Percentiles rank a stretch among this genome's conserved stretches.
These are phyloP conservation scores for Yarrowia deformans DNA, from an alignment of 805 yeast genomes.

Conservation along the genomic window DNA sequence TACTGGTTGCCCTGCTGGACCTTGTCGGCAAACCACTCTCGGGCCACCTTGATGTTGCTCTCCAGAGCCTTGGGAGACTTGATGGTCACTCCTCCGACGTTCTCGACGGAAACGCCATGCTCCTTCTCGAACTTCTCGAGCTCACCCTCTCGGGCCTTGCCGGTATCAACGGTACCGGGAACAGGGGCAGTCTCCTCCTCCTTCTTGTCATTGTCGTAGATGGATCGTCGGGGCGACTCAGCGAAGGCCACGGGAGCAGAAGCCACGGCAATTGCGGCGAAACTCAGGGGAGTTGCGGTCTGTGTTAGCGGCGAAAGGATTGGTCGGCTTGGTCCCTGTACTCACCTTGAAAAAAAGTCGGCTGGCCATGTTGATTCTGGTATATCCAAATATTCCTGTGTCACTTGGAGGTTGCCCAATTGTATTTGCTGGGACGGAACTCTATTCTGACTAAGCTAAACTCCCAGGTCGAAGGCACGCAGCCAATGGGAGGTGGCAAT, in stretches of 20 bases:
- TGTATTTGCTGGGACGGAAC: slow-evolving; percentile 24
- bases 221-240: slow-evolving; percentile 41
- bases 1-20: slow-evolving; percentile 52
- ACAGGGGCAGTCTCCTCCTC: slow-evolving; percentile 43
- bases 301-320: slow-evolving; percentile 5
- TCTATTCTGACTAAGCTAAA: slow-evolving; percentile 19
- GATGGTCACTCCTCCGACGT: slow-evolving; percentile 64
- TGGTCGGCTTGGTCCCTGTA: neutral
- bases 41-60: slow-evolving; percentile 55
- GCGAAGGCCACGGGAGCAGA: slow-evolving; percentile 38
- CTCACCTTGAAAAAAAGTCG: slow-evolving; percentile 39
- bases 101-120: slow-evolving; percentile 44
- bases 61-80: slow-evolving; percentile 62
- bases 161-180: slow-evolving; percentile 47
- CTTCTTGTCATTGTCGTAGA: slow-evolving; percentile 48
- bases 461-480: neutral
- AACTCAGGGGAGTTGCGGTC: slow-evolving; percentile 28
- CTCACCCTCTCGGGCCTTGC: slow-evolving; percentile 32
- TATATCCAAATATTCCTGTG: slow-evolving; percentile 6
- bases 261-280: slow-evolving; percentile 30
- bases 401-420: slow-evolving; percentile 22
- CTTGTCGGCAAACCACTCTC: slow-evolving; percentile 55
- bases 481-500: neutral
- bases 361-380: slow-evolving; percentile 29
- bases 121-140: slow-evolving; percentile 41